Evolutionary conservation across 2,329 filamentous ascomycete species (phyloP), one percentile per base, ranked within the genome.

Genomic region (Triangularia verruculosa): DNA sequence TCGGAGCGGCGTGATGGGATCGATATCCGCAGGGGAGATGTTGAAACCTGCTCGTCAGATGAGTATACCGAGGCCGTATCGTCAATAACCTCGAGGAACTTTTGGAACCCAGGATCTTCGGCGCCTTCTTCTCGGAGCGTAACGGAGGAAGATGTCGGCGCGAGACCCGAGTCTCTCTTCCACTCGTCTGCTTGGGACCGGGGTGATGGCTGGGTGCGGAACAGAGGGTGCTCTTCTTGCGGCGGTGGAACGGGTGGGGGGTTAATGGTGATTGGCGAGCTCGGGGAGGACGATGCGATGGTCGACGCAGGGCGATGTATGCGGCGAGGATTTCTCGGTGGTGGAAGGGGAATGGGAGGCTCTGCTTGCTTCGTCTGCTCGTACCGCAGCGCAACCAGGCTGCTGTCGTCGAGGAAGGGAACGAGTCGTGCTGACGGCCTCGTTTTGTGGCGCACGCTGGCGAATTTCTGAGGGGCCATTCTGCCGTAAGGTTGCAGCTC

Each of bases 331-430:
- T 74, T 78, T 70, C 78, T 77, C 66, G 81, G 79, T 57, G 80
- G 72, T 59, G 74, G 72, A 64, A 85, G 74, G 54, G 82, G 81
- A 67, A 86, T 83, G 34, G 86, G 86, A 64, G 83, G 83, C 73
- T 84, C 81, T 56, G 83, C 83, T 69, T 83, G 80, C 58, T 81
- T 76, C 34, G 83, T 85, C 74, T 87, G 81, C 71, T 89, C 86
- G 76, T 89, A 88, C 63, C 84, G 82, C 61, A 88, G 71, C 56
- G 80, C 81, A 64, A 87, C 78, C 69, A 87, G 73, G 67, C 74
- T 76, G 51, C 78, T 75, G 68, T 84, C 83, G 70, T 82, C 80
- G 64, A 79, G 77, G 70, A 84, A 79, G 24, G 77, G 72, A 34
- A 72, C 69, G 62, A 74, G 69, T 62, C 67, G 70, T 65, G 75